These are phyloP conservation scores for Aureobasidium sp. DNA, from an alignment of 2,329 filamentous ascomycete genomes.

Conservation along the genomic window DNA sequence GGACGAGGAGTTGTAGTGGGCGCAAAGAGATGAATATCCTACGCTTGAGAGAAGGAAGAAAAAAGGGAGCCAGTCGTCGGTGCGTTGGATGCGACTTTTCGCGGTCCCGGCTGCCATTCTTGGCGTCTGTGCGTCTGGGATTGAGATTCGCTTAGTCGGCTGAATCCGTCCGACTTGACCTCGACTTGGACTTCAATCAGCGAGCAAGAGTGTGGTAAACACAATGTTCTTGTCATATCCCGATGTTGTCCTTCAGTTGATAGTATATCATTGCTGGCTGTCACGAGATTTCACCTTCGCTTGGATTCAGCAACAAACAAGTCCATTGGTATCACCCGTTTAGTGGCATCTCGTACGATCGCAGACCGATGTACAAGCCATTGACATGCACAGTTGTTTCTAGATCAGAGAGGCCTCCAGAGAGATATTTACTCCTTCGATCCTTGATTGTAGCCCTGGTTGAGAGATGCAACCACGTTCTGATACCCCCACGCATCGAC, in stretches of 20 bases:
- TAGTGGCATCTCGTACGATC: too few relatives aligned
- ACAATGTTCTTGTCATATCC: background rate
- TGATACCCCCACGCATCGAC: too few relatives aligned
- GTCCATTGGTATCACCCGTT: too few relatives aligned
- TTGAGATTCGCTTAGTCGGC: background rate
- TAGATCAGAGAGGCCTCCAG: too few relatives aligned
- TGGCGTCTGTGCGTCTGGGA: background rate
- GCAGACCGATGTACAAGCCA: too few relatives aligned
- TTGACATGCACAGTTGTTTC: too few relatives aligned
- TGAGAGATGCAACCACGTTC: too few relatives aligned
- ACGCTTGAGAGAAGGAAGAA: slow-evolving; percentile 43
- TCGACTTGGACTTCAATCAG: background rate
- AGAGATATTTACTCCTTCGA: too few relatives aligned
- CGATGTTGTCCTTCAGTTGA: background rate
- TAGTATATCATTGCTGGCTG: too few relatives aligned
- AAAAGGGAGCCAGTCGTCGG: background rate
- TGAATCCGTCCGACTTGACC: background rate
- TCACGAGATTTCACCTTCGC: too few relatives aligned
- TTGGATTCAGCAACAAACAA: background rate
- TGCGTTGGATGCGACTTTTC: background rate
- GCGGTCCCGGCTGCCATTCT: background rate
- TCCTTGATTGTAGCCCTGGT: too few relatives aligned
- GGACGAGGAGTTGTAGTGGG: slow-evolving; percentile 30
- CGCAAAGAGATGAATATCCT: slow-evolving; percentile 91
- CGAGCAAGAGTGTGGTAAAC: background rate